Base-by-base conservation (phyloP, 2,329 filamentous ascomycete species). In the Fusarium odoratissimum region DNA sequence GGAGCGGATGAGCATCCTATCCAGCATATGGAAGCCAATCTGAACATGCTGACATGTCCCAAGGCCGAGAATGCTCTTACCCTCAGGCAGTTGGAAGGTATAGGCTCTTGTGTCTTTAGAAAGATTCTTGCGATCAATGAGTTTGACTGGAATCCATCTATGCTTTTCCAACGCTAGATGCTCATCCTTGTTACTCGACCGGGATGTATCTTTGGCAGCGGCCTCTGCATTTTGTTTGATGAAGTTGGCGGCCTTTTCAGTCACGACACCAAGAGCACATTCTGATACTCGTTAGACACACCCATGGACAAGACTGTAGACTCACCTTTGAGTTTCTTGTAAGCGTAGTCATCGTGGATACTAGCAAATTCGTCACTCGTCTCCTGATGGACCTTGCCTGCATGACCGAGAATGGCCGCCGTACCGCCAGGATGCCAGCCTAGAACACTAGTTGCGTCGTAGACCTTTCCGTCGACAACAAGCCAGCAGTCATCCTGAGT, bases 301-400 rank as follows among this genome's bases (percentile, higher is more conserved):
- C 12, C 23, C 17, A 19, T 45, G 8, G 1, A 13, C 0, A 28
- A 28, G 42, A 19, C 6, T 30, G 3, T 5, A 2, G 13, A 30
- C 44, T 11, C 8, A n/a, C 25, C 44, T 30, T 46, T 28, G 8
- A 46, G 19, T 0, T 30, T 46, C 28, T 30, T 30, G 12, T 46
- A 30, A 28, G 44, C 28, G 4, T 46, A 46, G 4, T n/a, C 44
- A n/a, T 46, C 44, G 11, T 46, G 44, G 6, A 46, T 46, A 11
- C 44, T 30, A 5, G 44, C 19, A 46, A 46, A 30, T 16, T 46
- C 44, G 7, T 30, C 44, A 30, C 44, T 30, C 1, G 28, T 46
- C 8, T 30, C 44, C 44, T 46, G 44, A 5, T 46, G 28, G 1
- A 46, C 44, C 13, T 30, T 46, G 11, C 44, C 44, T 16, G 44